Conservation (phyloP, 2,329 filamentous ascomycete genomes). For the Pyricularia pennisetigena region DNA sequence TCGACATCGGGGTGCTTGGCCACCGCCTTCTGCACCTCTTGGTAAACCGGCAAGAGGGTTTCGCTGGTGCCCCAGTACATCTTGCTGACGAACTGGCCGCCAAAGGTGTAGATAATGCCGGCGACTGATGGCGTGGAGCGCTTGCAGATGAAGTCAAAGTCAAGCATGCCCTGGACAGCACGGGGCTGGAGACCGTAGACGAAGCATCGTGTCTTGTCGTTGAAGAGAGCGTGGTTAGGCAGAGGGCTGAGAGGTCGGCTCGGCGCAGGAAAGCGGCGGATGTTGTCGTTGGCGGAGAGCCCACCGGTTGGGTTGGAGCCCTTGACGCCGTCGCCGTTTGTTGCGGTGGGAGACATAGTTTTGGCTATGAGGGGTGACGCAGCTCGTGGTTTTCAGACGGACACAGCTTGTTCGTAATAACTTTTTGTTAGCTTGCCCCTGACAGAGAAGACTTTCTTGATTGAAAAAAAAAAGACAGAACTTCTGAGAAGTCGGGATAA, state of each 20-base stretch:
- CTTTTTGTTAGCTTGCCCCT: background rate
- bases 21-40: constrained; percentile 84
- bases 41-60: constrained; percentile 96
- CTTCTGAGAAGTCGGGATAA: background rate
- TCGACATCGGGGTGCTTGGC: constrained; percentile 96
- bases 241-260: constrained; percentile 83
- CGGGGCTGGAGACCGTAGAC: constrained; percentile 98
- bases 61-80: constrained; percentile 99
- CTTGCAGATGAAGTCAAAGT: constrained; percentile 99
- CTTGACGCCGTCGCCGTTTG: constrained; percentile 39
- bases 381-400: background rate
- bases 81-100: constrained; percentile 99
- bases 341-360: constrained; percentile 42
- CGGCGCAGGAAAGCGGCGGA: constrained; percentile 87
- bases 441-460: background rate
- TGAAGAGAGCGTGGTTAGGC: constrained; percentile 86
- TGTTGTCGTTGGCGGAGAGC: constrained; percentile 92
- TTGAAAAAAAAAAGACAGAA: background rate
- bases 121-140: constrained; percentile 90
- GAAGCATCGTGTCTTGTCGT: constrained; percentile 99
- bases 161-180: constrained; percentile 86
- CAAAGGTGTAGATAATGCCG: constrained; percentile 99
- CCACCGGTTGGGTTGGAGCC: constrained; percentile 28
- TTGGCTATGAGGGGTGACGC: constrained; percentile 3
- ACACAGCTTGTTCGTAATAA: background rate